Conservation (phyloP, 495 filamentous ascomycete species). For the Penicillium maclennaniae region DNA sequence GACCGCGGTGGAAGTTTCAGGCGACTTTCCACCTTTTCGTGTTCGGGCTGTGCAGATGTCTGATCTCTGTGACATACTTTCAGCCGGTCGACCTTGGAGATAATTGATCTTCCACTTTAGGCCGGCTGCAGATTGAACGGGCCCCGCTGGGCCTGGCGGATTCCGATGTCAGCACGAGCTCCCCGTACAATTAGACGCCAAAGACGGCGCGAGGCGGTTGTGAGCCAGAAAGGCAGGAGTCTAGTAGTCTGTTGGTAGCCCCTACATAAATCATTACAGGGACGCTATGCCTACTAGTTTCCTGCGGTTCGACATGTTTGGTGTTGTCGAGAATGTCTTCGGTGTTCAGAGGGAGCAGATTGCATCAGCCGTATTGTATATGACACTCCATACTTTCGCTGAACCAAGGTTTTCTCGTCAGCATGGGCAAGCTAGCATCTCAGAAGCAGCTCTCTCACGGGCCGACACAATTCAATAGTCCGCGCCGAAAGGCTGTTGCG, state of each 20-base stretch:
- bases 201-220: slow-evolving; percentile 16
- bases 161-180: slow-evolving; percentile 12
- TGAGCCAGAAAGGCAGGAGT: slow-evolving; percentile 5
- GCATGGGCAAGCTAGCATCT: not conserved
- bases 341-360: not conserved
- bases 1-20: not conserved
- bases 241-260: not conserved
- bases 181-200: slow-evolving; percentile 24
- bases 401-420: not conserved
- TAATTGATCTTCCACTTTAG: slow-evolving; percentile 11
- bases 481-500: slow-evolving; percentile 1
- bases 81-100: slow-evolving; percentile 12
- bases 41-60: slow-evolving; percentile 1
- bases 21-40: slow-evolving; percentile 4
- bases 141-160: slow-evolving; percentile 15
- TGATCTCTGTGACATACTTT: slow-evolving; percentile 8
- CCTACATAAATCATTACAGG: not conserved
- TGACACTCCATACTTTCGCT: too few relatives aligned
- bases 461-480: slow-evolving; percentile 1
- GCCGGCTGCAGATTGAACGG: slow-evolving; percentile 16
- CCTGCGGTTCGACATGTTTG: not conserved
- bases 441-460: not conserved
- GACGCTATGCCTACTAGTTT: not conserved
- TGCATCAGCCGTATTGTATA: not conserved
- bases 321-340: not conserved